phyloP scores from a whole-genome alignment of 2,329 filamentous ascomycete species.

The Hymenoscyphus fraxineus region DNA sequence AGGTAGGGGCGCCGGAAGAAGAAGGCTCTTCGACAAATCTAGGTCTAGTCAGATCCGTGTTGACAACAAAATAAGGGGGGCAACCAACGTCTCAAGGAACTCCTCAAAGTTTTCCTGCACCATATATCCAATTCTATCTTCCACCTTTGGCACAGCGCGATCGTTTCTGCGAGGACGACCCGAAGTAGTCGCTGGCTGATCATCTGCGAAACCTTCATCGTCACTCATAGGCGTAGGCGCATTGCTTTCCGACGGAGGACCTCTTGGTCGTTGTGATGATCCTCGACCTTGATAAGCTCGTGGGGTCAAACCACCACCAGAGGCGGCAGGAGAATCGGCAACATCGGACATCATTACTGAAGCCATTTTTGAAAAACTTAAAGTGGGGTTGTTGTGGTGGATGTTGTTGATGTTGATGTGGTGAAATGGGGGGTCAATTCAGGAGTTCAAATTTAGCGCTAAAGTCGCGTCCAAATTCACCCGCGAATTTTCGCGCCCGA shows the following conservation, averaged over 20 bases:
- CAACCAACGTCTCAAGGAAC: slow-evolving; percentile 69
- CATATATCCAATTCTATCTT: slow-evolving; percentile 71
- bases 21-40: slow-evolving; percentile 65
- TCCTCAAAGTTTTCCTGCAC: slow-evolving; percentile 74
- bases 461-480: not conserved
- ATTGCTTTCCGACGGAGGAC: slow-evolving; percentile 59
- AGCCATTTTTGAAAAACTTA: slow-evolving; percentile 27
- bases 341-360: slow-evolving; percentile 35
- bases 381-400: slow-evolving; percentile 16
- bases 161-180: slow-evolving; percentile 40
- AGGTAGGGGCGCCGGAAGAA: slow-evolving; percentile 58
- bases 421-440: slow-evolving; percentile 15
- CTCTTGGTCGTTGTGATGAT: slow-evolving; percentile 34
- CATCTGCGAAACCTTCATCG: slow-evolving; percentile 61
- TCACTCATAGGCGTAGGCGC: slow-evolving; percentile 57
- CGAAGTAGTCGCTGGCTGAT: slow-evolving; percentile 56
- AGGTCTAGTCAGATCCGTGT: slow-evolving; percentile 28
- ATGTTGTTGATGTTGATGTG: slow-evolving; percentile 19
- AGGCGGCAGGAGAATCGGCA: slow-evolving; percentile 24
- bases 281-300: slow-evolving; percentile 26
- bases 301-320: slow-evolving; percentile 28
- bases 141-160: slow-evolving; percentile 63
- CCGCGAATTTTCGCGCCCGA: not conserved
- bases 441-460: slow-evolving; percentile 19
- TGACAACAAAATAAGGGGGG: not conserved